Evolutionary conservation across 2,329 filamentous ascomycete genomes (phyloP), one percentile per base, ranked within the genome.

Genomic region (Talaromyces amestolkiae): DNA sequence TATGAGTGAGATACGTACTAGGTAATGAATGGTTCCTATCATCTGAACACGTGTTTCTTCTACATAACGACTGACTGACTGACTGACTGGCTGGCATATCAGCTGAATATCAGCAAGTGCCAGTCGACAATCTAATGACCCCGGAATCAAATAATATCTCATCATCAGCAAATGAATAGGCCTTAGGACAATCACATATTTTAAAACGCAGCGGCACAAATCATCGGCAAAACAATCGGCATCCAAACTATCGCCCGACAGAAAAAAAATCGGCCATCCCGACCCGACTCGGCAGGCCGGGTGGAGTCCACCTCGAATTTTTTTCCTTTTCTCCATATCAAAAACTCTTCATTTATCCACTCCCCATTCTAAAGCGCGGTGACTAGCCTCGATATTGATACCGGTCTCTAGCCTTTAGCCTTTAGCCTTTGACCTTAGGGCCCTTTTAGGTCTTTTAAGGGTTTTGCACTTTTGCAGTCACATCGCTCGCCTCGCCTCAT

Each of bases 211-310:
- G 27, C 27, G 27, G 27, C 27, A 31, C 27, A 31, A 37, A 37
- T 11, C 8, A 37, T 53, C 49, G 49, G 49, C 24, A 53, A 51
- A 31, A 53, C 10, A 10, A 33, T 59, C 56, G 56, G 56, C 37
- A 59, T 59, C 56, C 33, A 35, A 37, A 22, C 54, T 45, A 3
- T 33, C 8, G 22, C 22, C 39, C 56, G 35, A 37, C 17, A 17
- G 13, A n/a, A 41, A n/a, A 43, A n/a, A 41, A 22, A 19, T 33
- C 56, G 56, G 56, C 24, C 56, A 59, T 59, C 37, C 56, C 56
- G 56, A 43, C 56, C n/a, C 37, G 56, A 27, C 37, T 59, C 56
- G 56, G 56, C 56, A 59, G 37, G 17, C 56, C 56, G 56, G 56
- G 37, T 59, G 37, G 39, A 59, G 35, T 37, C 19, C 37, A 17